Conservation (phyloP, 306 rosid species). For the Cicer arietinum region DNA sequence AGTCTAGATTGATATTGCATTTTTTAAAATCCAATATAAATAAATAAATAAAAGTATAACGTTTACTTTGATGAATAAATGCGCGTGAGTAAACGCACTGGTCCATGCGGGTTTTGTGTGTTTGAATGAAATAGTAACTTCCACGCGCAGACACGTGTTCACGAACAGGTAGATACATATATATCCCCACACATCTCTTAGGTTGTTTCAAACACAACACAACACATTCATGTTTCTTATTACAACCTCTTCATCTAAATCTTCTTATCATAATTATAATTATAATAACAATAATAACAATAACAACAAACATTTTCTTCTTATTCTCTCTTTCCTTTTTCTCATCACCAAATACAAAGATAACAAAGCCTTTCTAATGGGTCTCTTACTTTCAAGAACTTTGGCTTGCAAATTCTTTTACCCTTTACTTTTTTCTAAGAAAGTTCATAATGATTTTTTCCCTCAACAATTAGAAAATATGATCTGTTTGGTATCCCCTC, state of each 20-base stretch:
- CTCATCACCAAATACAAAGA: neutral
- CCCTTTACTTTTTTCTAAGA: conserved; percentile 48
- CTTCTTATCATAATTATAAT: neutral
- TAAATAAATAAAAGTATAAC: too few relatives aligned
- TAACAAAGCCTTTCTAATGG: conserved; percentile 43
- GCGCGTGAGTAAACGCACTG: conserved; percentile 51
- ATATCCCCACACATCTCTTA: neutral
- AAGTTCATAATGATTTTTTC: conserved; percentile 46
- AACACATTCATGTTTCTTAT: conserved; percentile 3
- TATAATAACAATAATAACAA: neutral
- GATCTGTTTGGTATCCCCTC: conserved; percentile 64
- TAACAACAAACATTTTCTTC: neutral
- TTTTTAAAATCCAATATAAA: too few relatives aligned
- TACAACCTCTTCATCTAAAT: neutral
- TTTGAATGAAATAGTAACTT: conserved; percentile 17
- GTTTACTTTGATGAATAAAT: too few relatives aligned
- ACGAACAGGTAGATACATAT: conserved; percentile 35
- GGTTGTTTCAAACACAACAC: conserved; percentile 8
- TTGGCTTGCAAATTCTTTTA: conserved; percentile 49
- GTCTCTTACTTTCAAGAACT: conserved; percentile 63
- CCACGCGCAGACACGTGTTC: conserved; percentile 43
- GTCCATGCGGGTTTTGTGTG: conserved; percentile 3
- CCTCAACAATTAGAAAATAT: conserved; percentile 51
- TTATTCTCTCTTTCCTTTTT: neutral
- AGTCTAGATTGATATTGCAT: too few relatives aligned